These are phyloP conservation scores for Boletus fagicola DNA, from an alignment of 768 basidiomycete species.

Conservation along the genomic window DNA sequence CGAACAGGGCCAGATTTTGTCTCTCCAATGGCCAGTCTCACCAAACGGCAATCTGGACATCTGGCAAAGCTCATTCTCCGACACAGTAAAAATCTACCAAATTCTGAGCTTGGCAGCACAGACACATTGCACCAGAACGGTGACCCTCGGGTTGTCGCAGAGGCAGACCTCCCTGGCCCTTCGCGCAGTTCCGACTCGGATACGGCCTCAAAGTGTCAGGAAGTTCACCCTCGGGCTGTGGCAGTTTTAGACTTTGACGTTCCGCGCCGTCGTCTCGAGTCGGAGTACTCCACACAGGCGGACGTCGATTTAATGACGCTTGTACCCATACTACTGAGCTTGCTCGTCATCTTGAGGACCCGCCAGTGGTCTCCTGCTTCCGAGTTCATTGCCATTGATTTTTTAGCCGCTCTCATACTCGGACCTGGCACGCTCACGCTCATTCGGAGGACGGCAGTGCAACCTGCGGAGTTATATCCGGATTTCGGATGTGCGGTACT, in stretches of 20 bases:
- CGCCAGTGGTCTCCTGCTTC: constrained; percentile 5
- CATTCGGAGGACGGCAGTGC: constrained; percentile 9
- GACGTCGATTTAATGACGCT: constrained; percentile 14
- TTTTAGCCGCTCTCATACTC: constrained; percentile 14
- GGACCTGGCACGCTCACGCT: constrained; percentile 20
- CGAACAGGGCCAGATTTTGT: constrained; percentile 22
- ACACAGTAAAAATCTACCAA: constrained; percentile 8
- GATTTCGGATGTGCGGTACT: constrained; percentile 18
- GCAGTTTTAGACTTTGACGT: constrained; percentile 14
- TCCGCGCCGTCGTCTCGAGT: background rate
- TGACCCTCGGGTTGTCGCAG: background rate
- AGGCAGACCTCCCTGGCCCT: background rate
- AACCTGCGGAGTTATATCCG: constrained; percentile 6
- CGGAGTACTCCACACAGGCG: constrained; percentile 11
- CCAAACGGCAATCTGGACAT: constrained; percentile 19
- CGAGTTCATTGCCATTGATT: constrained; percentile 5
- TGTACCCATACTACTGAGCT: constrained; percentile 13
- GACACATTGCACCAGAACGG: background rate
- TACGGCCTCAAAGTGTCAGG: background rate
- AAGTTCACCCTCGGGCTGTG: constrained; percentile 2
- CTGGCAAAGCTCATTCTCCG: constrained; percentile 15
- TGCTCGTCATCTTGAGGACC: constrained; percentile 9
- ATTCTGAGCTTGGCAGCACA: background rate
- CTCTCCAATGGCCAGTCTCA: constrained; percentile 18
- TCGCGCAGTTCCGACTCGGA: background rate